phyloP scores from a whole-genome alignment of 495 filamentous ascomycete genomes.

The Bacidia rubella region DNA sequence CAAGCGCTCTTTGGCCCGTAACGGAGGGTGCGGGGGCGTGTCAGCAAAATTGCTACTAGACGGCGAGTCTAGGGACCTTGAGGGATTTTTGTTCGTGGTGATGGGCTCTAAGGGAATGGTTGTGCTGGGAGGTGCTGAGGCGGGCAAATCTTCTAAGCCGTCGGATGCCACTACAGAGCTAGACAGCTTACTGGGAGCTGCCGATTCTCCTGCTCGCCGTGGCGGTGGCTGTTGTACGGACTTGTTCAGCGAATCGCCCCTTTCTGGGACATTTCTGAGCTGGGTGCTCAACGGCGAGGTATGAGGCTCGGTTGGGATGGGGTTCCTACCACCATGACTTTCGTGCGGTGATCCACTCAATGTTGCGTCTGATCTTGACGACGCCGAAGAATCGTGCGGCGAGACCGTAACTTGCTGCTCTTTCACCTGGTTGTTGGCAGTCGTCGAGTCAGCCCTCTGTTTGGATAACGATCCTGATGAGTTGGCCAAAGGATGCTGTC shows the following conservation, averaged over 20 bases:
- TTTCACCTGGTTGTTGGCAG: conserved; percentile 19
- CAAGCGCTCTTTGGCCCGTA: conserved; percentile 17
- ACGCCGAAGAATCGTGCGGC: conserved; percentile 16
- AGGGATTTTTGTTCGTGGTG: conserved; percentile 16
- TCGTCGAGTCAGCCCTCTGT: conserved; percentile 15
- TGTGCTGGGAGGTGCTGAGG: conserved; percentile 16
- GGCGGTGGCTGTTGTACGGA: conserved; percentile 8
- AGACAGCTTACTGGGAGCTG: conserved; percentile 11
- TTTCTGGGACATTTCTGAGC: conserved; percentile 33
- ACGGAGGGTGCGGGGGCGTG: conserved; percentile 14
- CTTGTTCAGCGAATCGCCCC: conserved; percentile 43
- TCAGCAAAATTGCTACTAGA: conserved; percentile 12
- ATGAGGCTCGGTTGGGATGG: conserved; percentile 27
- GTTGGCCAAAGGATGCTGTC: conserved; percentile 19
- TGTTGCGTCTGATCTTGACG: conserved; percentile 13
- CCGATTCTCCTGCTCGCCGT: conserved; percentile 9
- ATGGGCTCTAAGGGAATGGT: conserved; percentile 4
- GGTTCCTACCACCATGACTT: conserved; percentile 28
- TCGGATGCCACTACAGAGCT: conserved; percentile 4
- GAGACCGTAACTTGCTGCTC: conserved; percentile 22
- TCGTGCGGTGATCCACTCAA: conserved; percentile 24
- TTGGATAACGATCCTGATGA: conserved; percentile 27
- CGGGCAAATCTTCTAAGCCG: conserved; percentile 10
- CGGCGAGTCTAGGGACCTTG: conserved; percentile 28
- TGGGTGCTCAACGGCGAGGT: conserved; percentile 15